These are phyloP conservation scores for Epichloe baconii DNA, from an alignment of 2,329 filamentous ascomycete species.

Conservation along the genomic window DNA sequence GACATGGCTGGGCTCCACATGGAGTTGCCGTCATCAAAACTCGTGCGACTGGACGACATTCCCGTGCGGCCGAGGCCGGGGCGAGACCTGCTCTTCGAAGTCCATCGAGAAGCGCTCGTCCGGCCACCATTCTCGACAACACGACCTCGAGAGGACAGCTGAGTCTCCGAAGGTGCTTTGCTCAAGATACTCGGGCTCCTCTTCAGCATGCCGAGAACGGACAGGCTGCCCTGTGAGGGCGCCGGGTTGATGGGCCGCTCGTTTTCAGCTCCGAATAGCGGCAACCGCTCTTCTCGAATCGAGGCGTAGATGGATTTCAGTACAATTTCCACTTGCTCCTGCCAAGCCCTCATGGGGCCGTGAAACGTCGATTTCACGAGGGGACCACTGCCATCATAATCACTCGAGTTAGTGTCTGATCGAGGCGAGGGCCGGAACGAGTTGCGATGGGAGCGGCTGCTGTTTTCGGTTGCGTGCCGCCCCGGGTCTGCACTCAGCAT, in stretches of 20 bases:
- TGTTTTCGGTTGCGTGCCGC: constrained; percentile 22
- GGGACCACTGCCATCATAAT: constrained; percentile 52
- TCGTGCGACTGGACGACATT: constrained; percentile 82
- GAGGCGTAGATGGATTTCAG: constrained; percentile 85
- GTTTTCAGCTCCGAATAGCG: constrained; percentile 61
- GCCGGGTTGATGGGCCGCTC: constrained; percentile 24
- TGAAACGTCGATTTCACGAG: constrained; percentile 67
- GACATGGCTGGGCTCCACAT: constrained; percentile 76
- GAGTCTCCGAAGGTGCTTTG: constrained; percentile 78
- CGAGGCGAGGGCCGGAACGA: constrained; percentile 40
- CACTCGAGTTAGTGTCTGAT: constrained; percentile 27
- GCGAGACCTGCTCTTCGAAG: constrained; percentile 73
- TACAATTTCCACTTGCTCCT: constrained; percentile 77
- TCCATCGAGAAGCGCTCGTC: constrained; percentile 54
- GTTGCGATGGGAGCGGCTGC: constrained; percentile 27
- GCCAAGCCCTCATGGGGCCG: constrained; percentile 69
- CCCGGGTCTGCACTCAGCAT: constrained; percentile 21
- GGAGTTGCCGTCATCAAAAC: constrained; percentile 79
- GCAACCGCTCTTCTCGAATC: constrained; percentile 76
- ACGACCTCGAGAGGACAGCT: constrained; percentile 56
- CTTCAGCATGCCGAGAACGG: constrained; percentile 65
- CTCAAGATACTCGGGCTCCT: constrained; percentile 83
- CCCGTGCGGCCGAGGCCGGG: constrained; percentile 62
- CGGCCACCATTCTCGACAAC: constrained; percentile 50
- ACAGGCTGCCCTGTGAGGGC: constrained; percentile 49